These are phyloP conservation scores for Rhodotorula paludigena DNA, from an alignment of 768 basidiomycete species.

Conservation along the genomic window DNA sequence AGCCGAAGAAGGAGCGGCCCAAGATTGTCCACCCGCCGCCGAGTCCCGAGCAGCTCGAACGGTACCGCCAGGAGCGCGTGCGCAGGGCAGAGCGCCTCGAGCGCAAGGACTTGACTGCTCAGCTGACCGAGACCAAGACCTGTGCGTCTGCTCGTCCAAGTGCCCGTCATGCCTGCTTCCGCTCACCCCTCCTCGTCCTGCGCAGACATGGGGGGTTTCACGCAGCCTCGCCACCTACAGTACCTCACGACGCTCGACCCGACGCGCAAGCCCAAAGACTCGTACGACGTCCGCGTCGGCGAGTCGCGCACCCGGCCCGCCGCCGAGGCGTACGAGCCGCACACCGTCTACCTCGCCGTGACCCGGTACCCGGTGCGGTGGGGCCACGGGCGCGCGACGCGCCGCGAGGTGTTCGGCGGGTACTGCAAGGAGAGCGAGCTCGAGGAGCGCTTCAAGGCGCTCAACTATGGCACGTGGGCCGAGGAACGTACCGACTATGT, in stretches of 20 bases:
- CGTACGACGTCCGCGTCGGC: conserved; percentile 44
- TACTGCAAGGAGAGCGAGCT: conserved; percentile 25
- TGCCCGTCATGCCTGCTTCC: background rate
- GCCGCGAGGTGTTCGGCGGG: conserved; percentile 24
- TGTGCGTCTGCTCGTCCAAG: conserved; percentile 5
- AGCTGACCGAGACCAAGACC: conserved; percentile 32
- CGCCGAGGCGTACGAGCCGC: conserved; percentile 48
- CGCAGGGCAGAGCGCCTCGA: conserved; percentile 29
- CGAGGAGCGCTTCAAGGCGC: conserved; percentile 41
- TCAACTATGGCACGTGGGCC: conserved; percentile 34
- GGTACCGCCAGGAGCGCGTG: background rate
- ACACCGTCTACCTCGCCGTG: conserved; percentile 51
- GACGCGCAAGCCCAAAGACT: conserved; percentile 23
- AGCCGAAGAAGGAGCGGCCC: background rate
- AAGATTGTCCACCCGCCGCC: background rate
- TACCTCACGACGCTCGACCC: conserved; percentile 27
- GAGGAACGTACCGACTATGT: conserved; percentile 42
- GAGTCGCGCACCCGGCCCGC: conserved; percentile 45
- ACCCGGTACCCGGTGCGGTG: conserved; percentile 46
- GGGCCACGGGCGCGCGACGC: conserved; percentile 45
- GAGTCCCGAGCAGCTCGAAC: conserved; percentile 5
- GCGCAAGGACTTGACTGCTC: conserved; percentile 28
- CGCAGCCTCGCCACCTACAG: conserved; percentile 30
- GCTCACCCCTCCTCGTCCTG: background rate
- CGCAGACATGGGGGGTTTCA: conserved; percentile 39